phyloP scores from a whole-genome alignment of 2,329 filamentous ascomycete genomes.

The Talaromyces sp. region DNA sequence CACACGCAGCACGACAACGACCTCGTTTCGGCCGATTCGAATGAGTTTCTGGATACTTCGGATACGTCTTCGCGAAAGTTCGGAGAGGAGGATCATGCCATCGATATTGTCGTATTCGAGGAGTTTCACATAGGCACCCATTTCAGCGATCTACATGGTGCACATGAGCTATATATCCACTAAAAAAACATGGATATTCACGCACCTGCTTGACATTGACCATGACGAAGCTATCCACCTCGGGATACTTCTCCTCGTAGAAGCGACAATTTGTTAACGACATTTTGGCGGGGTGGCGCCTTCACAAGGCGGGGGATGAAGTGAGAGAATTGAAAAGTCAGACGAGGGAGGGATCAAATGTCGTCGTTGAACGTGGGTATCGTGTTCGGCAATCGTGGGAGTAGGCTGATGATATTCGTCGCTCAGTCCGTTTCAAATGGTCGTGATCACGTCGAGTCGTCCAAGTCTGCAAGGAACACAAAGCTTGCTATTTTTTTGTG shows the following conservation, averaged over 20 bases:
- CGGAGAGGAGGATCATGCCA: conserved; percentile 98
- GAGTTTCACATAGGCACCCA: conserved; percentile 99
- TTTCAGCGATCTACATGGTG: conserved; percentile 79
- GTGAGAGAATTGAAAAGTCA: not conserved
- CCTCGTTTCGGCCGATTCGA: conserved; percentile 94
- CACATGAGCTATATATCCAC: conserved; percentile 13
- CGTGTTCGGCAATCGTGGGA: not conserved
- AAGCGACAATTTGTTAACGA: conserved; percentile 95
- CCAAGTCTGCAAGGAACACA: conserved; percentile 4
- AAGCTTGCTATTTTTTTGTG: conserved; percentile 18
- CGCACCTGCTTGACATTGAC: conserved; percentile 96
- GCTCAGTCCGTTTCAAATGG: not conserved
- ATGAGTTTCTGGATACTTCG: conserved; percentile 99
- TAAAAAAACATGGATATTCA: not conserved
- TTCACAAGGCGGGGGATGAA: conserved; percentile 18
- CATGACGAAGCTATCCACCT: conserved; percentile 99
- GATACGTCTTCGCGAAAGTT: conserved; percentile 96
- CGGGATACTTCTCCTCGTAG: conserved; percentile 95
- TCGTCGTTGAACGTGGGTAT: not conserved
- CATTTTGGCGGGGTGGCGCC: conserved; percentile 63
- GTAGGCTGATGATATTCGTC: not conserved
- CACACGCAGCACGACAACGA: conserved; percentile 95
- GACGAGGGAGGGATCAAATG: not conserved
- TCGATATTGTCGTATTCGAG: conserved; percentile 99
- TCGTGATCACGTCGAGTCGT: conserved; percentile 5